These are phyloP conservation scores for Penicillium malachiteum DNA, from an alignment of 495 filamentous ascomycete genomes.

Conservation along the genomic window DNA sequence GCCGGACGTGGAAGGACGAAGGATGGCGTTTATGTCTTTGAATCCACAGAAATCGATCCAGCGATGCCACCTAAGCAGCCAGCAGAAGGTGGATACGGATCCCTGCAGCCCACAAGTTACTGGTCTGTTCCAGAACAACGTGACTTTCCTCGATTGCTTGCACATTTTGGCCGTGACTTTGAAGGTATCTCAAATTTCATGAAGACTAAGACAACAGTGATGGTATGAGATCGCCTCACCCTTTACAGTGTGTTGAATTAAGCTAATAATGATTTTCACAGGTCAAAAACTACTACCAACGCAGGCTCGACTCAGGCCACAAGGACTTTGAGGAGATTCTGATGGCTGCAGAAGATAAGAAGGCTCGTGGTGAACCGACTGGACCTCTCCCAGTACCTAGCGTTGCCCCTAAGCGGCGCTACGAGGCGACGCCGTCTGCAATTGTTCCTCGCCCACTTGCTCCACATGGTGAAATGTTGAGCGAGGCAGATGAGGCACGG, in stretches of 20 bases:
- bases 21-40: conserved; percentile 40
- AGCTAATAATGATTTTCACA: conserved; percentile 43
- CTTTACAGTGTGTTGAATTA: neutral
- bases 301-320: conserved; percentile 69
- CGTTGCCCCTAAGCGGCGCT: conserved; percentile 59
- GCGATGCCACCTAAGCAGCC: conserved; percentile 27
- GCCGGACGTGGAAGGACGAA: conserved; percentile 32
- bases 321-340: conserved; percentile 69
- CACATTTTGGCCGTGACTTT: conserved; percentile 88
- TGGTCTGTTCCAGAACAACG: conserved; percentile 92
- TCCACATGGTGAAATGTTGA: conserved; percentile 51
- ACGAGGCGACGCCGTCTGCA: conserved; percentile 53
- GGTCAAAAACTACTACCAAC: conserved; percentile 91
- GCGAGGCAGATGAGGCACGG: conserved; percentile 54
- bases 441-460: conserved; percentile 60
- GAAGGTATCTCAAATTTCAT: conserved; percentile 78
- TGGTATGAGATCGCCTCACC: conserved; percentile 59
- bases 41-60: conserved; percentile 42
- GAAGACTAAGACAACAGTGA: conserved; percentile 88
- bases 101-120: conserved; percentile 79
- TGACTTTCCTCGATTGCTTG: conserved; percentile 76
- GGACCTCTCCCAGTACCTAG: conserved; percentile 63
- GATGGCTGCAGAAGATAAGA: conserved; percentile 67
- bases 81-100: conserved; percentile 40
- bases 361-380: conserved; percentile 64